phyloP scores from a whole-genome alignment of 148 eudicot species.

The Fagopyrum homotropicum region DNA sequence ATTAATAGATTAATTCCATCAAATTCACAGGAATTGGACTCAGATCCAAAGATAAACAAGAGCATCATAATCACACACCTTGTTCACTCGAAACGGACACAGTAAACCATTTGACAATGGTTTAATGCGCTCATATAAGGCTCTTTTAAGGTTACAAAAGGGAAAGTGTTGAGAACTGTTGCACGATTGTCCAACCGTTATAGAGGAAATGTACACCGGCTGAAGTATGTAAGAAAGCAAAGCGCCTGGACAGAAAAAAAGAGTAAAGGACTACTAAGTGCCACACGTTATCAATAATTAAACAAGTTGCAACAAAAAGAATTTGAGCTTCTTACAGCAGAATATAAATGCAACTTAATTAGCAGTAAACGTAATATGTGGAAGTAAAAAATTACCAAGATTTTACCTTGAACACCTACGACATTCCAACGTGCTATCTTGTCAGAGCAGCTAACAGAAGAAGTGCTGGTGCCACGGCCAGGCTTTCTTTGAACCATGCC shows the following conservation, averaged over 20 bases:
- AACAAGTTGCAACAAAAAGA: neutral
- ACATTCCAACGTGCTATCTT: constrained; percentile 97
- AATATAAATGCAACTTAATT: neutral
- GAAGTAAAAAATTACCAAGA: neutral
- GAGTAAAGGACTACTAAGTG: neutral
- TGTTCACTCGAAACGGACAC: constrained; percentile 65
- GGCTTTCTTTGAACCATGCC: constrained; percentile 91
- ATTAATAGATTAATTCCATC: constrained; percentile 6
- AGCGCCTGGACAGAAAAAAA: constrained; percentile 39
- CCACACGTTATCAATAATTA: neutral
- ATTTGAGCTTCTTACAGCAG: neutral
- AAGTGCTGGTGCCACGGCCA: constrained; percentile 86
- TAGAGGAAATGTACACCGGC: constrained; percentile 73
- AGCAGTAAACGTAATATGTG: neutral
- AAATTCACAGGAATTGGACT: neutral
- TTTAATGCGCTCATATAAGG: constrained; percentile 52
- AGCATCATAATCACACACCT: constrained; percentile 33
- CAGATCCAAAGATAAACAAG: neutral
- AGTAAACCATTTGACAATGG: constrained; percentile 40
- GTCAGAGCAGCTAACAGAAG: constrained; percentile 97
- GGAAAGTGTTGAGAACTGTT: constrained; percentile 23
- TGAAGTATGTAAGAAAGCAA: constrained; percentile 68
- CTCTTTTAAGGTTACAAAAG: constrained; percentile 45
- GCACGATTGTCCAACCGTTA: constrained; percentile 57
- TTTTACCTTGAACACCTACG: constrained; percentile 82